These are phyloP conservation scores for Lasiosphaeria miniovina DNA, from an alignment of 495 filamentous ascomycete species.

Conservation along the genomic window DNA sequence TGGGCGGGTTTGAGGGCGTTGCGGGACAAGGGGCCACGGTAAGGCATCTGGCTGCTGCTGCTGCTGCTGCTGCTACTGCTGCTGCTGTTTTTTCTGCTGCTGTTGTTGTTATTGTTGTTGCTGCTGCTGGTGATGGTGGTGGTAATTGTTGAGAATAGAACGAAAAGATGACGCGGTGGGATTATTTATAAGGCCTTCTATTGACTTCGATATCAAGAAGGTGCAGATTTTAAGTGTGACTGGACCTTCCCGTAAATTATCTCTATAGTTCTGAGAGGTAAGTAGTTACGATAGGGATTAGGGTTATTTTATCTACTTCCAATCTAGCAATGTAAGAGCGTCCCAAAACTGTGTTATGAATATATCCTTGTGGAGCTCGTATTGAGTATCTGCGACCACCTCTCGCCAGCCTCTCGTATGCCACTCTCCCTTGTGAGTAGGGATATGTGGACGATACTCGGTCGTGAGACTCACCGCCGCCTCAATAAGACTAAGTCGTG, in stretches of 20 bases:
- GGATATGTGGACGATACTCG: too few species aligned
- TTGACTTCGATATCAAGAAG: conserved; percentile 14
- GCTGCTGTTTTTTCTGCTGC: background rate
- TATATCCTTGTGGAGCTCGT: background rate
- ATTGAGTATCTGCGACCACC: background rate
- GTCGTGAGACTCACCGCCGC: too few species aligned
- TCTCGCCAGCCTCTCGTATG: background rate
- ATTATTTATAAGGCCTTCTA: conserved; percentile 12
- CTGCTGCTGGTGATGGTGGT: background rate
- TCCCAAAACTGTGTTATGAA: background rate
- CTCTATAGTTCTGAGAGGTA: background rate
- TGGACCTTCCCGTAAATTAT: conserved; percentile 1
- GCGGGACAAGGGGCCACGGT: background rate
- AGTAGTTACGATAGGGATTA: background rate
- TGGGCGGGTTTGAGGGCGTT: background rate
- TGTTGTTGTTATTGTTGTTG: conserved; percentile 3
- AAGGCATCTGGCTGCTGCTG: conserved; percentile 2
- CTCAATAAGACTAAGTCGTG: too few species aligned
- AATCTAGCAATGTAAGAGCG: background rate
- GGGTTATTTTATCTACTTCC: background rate
- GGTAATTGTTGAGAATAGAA: conserved; percentile 10
- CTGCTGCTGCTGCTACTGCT: background rate
- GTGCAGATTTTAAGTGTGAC: conserved; percentile 8
- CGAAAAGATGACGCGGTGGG: conserved; percentile 7
- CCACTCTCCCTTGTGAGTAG: too few species aligned